Percentiles rank a stretch among this genome's conserved stretches.
These are phyloP conservation scores for Colletotrichum godetiae DNA, from an alignment of 2,329 filamentous ascomycete genomes.

Conservation along the genomic window DNA sequence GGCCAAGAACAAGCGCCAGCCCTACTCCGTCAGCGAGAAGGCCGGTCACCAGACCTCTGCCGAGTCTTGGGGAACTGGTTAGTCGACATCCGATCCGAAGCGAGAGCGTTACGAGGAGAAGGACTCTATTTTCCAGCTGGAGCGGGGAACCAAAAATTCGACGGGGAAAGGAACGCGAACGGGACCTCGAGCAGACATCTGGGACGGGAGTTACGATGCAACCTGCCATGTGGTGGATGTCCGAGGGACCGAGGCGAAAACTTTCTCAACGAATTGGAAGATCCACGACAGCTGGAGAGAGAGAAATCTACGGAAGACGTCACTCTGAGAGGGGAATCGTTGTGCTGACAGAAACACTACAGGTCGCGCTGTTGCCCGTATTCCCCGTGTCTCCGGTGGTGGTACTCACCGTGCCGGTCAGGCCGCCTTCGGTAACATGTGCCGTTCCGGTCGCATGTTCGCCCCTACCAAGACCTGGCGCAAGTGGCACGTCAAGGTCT, in stretches of 20 bases:
- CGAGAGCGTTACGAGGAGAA: neutral
- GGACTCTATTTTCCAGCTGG: neutral
- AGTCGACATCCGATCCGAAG: slow-evolving; percentile 53
- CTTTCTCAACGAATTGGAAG: neutral
- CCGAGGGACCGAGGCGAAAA: slow-evolving; percentile 13
- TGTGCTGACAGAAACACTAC: slow-evolving; percentile 37
- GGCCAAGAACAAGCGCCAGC: slow-evolving; percentile 99
- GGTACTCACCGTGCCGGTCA: slow-evolving; percentile 99
- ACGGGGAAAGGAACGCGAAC: slow-evolving; percentile 1
- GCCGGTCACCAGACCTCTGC: slow-evolving; percentile 99
- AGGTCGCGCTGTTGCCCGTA: slow-evolving; percentile 99
- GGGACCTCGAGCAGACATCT: slow-evolving; percentile 24
- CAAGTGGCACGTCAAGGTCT: slow-evolving; percentile 99
- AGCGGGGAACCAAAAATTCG: neutral
- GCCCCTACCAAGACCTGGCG: slow-evolving; percentile 99
- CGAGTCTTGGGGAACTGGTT: slow-evolving; percentile 99
- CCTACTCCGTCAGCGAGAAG: slow-evolving; percentile 99
- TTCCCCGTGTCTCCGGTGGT: slow-evolving; percentile 99
- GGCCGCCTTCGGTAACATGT: slow-evolving; percentile 99
- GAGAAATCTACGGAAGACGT: neutral
- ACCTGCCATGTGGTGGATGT: slow-evolving; percentile 7
- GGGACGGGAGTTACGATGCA: neutral
- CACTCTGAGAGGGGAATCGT: neutral
- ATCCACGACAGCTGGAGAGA: slow-evolving; percentile 4
- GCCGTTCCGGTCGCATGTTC: slow-evolving; percentile 99